A percentile compares a stretch with the other conserved stretches of the same genome.
Evolutionary conservation across 768 basidiomycete genomes (phyloP).

Genomic region (Sistotremastrum niveocremeum): DNA sequence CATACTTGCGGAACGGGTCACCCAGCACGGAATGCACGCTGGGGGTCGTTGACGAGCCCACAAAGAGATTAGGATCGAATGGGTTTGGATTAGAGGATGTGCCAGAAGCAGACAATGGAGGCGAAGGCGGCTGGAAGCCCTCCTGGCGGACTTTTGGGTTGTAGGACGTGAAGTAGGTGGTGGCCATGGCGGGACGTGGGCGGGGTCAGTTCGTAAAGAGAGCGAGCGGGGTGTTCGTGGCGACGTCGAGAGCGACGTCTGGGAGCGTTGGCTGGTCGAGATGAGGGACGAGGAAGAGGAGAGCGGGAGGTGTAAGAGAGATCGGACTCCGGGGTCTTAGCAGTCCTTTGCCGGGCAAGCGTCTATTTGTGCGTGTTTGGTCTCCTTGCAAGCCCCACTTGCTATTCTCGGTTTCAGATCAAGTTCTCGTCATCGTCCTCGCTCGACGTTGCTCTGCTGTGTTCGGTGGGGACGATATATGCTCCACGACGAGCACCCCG

Average conservation of each 20-base stretch:
- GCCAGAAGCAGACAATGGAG: constrained; percentile 20
- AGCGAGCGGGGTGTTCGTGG: background rate
- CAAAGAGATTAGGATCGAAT: constrained; percentile 9
- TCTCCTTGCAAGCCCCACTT: no score
- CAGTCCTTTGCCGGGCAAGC: no score
- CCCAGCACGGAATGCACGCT: constrained; percentile 31
- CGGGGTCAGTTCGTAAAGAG: background rate
- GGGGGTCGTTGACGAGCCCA: constrained; percentile 31
- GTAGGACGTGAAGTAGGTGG: constrained; percentile 19
- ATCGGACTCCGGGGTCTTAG: background rate
- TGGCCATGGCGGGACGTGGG: background rate
- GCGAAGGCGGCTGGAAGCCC: constrained; percentile 54
- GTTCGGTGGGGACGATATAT: no score
- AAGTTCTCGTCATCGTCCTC: no score
- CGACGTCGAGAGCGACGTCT: background rate
- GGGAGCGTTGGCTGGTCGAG: background rate
- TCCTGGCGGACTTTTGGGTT: constrained; percentile 56
- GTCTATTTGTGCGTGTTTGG: no score
- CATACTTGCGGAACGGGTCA: constrained; percentile 36
- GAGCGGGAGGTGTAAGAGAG: background rate
- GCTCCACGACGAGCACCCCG: no score
- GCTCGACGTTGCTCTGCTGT: no score
- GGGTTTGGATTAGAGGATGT: constrained; percentile 17
- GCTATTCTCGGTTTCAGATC: no score
- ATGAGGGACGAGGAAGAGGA: background rate